These are phyloP conservation scores for Lasiodiplodia sp. DNA, from an alignment of 2,329 filamentous ascomycete genomes.

Conservation along the genomic window DNA sequence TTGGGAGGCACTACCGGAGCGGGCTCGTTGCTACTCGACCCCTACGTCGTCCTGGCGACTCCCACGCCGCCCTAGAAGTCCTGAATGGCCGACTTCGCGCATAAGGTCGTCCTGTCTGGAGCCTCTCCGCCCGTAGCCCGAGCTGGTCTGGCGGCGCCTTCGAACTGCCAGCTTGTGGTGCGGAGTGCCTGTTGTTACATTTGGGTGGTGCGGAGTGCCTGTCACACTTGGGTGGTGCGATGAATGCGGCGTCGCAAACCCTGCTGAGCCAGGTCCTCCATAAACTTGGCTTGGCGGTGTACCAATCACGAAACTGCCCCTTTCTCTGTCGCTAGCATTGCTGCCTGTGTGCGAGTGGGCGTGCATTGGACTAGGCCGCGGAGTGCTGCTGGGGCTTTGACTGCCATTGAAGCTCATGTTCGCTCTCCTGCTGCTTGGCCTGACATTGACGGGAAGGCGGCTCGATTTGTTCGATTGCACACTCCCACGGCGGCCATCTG, in stretches of 20 bases:
- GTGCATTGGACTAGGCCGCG: constrained; percentile 4
- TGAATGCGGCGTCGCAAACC: constrained; percentile 14
- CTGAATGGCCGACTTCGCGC: constrained; percentile 21
- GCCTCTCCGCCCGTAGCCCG: constrained; percentile 20
- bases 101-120: constrained; percentile 24
- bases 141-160: constrained; percentile 30
- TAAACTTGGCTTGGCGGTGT: constrained; percentile 23
- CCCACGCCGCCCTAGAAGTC: constrained; percentile 12
- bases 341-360: constrained; percentile 5
- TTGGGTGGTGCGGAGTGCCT: constrained; percentile 9
- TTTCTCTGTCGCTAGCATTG: constrained; percentile 1
- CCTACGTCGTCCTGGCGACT: constrained; percentile 19
- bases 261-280: constrained; percentile 10
- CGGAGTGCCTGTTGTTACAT: not conserved
- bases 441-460: constrained; percentile 25
- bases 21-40: constrained; percentile 20
- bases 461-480: constrained; percentile 15
- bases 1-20: constrained; percentile 4
- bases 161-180: constrained; percentile 28
- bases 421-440: constrained; percentile 19
- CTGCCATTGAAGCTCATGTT: constrained; percentile 19
- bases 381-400: constrained; percentile 8
- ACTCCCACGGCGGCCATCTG: constrained; percentile 19
- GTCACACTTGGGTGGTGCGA: constrained; percentile 7
- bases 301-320: constrained; percentile 16